These are phyloP conservation scores for Lipomyces oligophaga DNA, from an alignment of 805 yeast genomes.

Conservation along the genomic window DNA sequence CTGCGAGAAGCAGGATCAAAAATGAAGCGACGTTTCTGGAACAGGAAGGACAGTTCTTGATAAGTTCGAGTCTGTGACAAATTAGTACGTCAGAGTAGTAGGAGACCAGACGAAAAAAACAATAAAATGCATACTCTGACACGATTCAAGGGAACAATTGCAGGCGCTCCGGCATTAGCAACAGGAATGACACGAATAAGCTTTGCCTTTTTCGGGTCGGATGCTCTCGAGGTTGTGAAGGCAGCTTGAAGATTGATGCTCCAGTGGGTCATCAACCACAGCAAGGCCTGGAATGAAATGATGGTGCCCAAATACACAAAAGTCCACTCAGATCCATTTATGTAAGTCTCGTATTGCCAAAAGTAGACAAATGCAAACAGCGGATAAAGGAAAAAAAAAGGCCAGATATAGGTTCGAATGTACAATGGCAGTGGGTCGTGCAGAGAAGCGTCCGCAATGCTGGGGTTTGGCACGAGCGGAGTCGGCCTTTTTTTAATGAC, in stretches of 20 bases:
- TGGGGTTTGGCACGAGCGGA: conserved; percentile 29
- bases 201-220: conserved; percentile 57
- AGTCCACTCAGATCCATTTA: conserved; percentile 94
- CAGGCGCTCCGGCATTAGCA: conserved; percentile 81
- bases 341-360: conserved; percentile 70
- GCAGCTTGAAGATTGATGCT: conserved; percentile 62
- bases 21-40: conserved; percentile 88
- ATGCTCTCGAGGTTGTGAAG: conserved; percentile 62
- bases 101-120: not conserved
- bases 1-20: conserved; percentile 50
- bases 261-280: conserved; percentile 95
- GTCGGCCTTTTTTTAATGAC: conserved; percentile 33
- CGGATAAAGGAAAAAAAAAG: conserved; percentile 77
- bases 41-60: conserved; percentile 65
- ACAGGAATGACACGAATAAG: conserved; percentile 75
- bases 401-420: conserved; percentile 74
- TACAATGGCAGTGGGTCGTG: conserved; percentile 61
- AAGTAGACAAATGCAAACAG: conserved; percentile 60
- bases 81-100: too few species aligned
- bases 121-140: conserved; percentile 12
- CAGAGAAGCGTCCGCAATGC: conserved; percentile 51
- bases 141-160: conserved; percentile 48
- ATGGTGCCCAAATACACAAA: conserved; percentile 77
- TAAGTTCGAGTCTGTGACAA: conserved; percentile 47
- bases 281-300: conserved; percentile 64